Evolutionary conservation across 2,329 filamentous ascomycete species (phyloP), one percentile per base, ranked within the genome.

Genomic region (Ophiostoma triangulosporum): DNA sequence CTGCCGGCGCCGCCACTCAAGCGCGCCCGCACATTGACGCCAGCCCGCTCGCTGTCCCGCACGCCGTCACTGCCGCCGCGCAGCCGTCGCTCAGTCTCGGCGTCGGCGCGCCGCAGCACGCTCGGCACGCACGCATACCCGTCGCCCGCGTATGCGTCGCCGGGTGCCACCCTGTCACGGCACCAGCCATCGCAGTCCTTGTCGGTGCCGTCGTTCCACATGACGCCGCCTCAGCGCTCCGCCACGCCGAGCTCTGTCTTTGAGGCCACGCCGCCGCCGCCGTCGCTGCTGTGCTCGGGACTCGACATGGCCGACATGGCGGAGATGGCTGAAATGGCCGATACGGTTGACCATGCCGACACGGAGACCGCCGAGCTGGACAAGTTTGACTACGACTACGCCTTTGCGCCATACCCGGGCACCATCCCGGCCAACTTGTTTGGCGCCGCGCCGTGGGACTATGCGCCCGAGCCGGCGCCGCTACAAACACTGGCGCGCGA

Each of bases 321-420:
- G n/a, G 35, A 11, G 29, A 31, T 31, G 29, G 29, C 6, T 31
- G 29, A 11, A 11, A 31, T 31, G 29, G n/a, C n/a, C n/a, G 29
- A 31, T 31, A 12, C 9, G 4, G 3, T 33, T 8, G 31, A 33
- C 31, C n/a, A n/a, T n/a, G n/a, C n/a, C n/a, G n/a, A n/a, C n/a
- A n/a, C n/a, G n/a, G n/a, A n/a, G n/a, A n/a, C n/a, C n/a, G n/a
- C n/a, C n/a, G n/a, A n/a, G n/a, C n/a, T n/a, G n/a, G n/a, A n/a
- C 59, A 35, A 53, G 29, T 46, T 49, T 53, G 71, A 73, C 56
- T 45, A 26, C 49, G 31, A 59, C 43, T 58, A 77, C 61, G 84
- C 83, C 56, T 94, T 88, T 70, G 84, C 88, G n/a, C 86, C 86
- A 48, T 95, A 93, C 69, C 83, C 84, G 55, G 83, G 86, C 62